Evolutionary conservation across 2,329 filamentous ascomycete genomes (phyloP).

Genomic region (Graphiopsis chlorocephala): DNA sequence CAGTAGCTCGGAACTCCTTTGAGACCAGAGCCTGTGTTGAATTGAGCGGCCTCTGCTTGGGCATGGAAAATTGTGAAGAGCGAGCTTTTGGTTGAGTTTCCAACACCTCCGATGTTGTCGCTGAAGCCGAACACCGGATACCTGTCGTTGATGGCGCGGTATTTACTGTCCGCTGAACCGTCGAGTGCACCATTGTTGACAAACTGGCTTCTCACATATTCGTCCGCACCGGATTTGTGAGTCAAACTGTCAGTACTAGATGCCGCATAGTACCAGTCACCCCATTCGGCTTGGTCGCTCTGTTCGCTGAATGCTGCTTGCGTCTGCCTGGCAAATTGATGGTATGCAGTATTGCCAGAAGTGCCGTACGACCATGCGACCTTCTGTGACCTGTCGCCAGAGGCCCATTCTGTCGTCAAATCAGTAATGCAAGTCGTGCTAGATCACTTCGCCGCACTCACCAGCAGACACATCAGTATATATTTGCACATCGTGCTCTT

Average conservation of each 20-base stretch:
- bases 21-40: slow-evolving; percentile 42
- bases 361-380: slow-evolving; percentile 62
- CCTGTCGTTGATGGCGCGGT: slow-evolving; percentile 47
- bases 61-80: slow-evolving; percentile 52
- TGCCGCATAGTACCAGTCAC: slow-evolving; percentile 53
- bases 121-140: slow-evolving; percentile 56
- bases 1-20: slow-evolving; percentile 47
- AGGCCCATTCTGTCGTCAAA: slow-evolving; percentile 62
- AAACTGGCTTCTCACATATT: slow-evolving; percentile 49
- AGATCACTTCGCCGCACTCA: slow-evolving; percentile 36
- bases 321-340: slow-evolving; percentile 52
- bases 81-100: slow-evolving; percentile 35
- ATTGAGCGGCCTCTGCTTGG: slow-evolving; percentile 52
- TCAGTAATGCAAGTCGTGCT: slow-evolving; percentile 9
- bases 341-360: slow-evolving; percentile 53
- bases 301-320: slow-evolving; percentile 49
- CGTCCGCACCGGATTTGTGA: slow-evolving; percentile 48
- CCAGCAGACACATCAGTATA: slow-evolving; percentile 71
- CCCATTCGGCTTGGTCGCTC: slow-evolving; percentile 52
- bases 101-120: slow-evolving; percentile 48
- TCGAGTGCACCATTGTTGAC: slow-evolving; percentile 42
- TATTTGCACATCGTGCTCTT: slow-evolving; percentile 62
- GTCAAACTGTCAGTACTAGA: slow-evolving; percentile 41
- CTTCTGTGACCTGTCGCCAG: slow-evolving; percentile 56
- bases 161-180: slow-evolving; percentile 49